Evolutionary conservation across 306 rosid species (phyloP), one percentile per base, ranked within the genome.

Genomic region (Fragaria iinumae): DNA sequence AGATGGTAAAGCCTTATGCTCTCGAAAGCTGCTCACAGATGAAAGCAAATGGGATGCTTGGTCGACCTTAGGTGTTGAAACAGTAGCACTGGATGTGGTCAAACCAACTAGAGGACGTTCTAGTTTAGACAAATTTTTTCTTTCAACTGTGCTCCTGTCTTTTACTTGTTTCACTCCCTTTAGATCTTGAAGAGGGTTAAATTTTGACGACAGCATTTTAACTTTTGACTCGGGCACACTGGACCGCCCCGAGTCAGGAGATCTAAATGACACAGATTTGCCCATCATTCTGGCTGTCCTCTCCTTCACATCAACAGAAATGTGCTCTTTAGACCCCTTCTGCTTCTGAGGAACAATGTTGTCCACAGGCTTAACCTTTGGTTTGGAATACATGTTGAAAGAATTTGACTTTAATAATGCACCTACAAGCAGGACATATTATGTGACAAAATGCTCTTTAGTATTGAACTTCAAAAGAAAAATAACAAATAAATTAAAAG

Each of bases 261-360:
- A 81, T 88, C 83, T 94, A 68, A 89, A 94, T 36, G 96, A 94
- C 81, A 76, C 60, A 50, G 97, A 87, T 82, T 89, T 94, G 66
- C 91, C 80, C 48, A 90, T 72, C 75, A 77, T 67, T 86, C 91
- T 79, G 27, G 80, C 63, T 68, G 91, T 83, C 73, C 83, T 82
- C 76, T 85, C 97, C 81, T 81, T 85, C 71, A 74, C 44, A 72
- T 89, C 92, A 83, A 78, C 76, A 45, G 84, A 77, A 73, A 65
- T 18, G 76, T 93, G 86, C 73, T 94, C 97, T 67, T 76, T 86
- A 75, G 76, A 73, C 47, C 87, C 94, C 86, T 87, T 89, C 55
- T 62, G 88, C 82, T 89, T 91, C 68, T 50, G 90, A 43, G 88
- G 90, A 77, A 91, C 76, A 82, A 83, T 83, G 56, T 86, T 97